Evolutionary conservation across 108 stramenopile species (phyloP).

Genomic region (Conticribra weissflogii): DNA sequence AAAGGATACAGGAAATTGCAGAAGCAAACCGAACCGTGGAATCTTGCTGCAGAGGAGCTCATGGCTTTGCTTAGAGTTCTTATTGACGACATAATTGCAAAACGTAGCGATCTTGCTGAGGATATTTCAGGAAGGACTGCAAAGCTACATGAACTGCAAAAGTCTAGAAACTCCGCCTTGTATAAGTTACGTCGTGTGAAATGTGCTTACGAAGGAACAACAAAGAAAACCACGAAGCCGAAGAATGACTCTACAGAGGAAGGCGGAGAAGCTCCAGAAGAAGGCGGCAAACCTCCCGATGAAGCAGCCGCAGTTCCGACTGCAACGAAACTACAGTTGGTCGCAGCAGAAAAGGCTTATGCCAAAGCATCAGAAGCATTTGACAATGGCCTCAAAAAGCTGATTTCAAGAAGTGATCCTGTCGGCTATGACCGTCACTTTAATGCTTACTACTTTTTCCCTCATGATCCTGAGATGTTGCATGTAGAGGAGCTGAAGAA

Average conservation of each 20-base stretch:
- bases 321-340: constrained; percentile 62
- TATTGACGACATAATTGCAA: constrained; percentile 80
- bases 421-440: constrained; percentile 75
- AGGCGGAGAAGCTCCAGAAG: constrained; percentile 28
- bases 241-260: constrained; percentile 33
- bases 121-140: constrained; percentile 63
- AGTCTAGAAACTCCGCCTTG: constrained; percentile 69
- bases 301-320: constrained; percentile 48
- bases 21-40: constrained; percentile 71
- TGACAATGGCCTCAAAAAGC: constrained; percentile 66
- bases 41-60: constrained; percentile 76
- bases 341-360: constrained; percentile 56
- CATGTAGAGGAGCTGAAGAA: constrained; percentile 62
- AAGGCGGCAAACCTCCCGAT: constrained; percentile 19
- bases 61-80: constrained; percentile 67
- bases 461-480: constrained; percentile 72
- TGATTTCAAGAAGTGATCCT: constrained; percentile 72
- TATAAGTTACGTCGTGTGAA: constrained; percentile 64
- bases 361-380: constrained; percentile 73
- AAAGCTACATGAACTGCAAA: constrained; percentile 67
- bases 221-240: constrained; percentile 45
- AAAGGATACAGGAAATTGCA: constrained; percentile 59
- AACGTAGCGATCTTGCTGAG: constrained; percentile 45
- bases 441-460: constrained; percentile 74
- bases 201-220: constrained; percentile 66